These are phyloP conservation scores for Wickerhamiella domercqiae DNA, from an alignment of 805 yeast species.

Conservation along the genomic window DNA sequence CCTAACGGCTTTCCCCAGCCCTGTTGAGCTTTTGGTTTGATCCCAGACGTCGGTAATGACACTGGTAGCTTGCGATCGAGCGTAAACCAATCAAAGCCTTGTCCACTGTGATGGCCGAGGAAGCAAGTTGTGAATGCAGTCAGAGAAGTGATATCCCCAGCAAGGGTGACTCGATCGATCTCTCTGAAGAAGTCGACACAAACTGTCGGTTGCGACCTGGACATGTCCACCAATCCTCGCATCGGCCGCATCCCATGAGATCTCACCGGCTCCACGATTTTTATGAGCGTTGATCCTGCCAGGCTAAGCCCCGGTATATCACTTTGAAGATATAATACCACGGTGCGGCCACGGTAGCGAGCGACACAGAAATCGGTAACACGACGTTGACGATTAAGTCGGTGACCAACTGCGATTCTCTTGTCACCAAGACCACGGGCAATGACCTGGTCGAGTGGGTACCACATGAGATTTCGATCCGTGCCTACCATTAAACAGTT, in stretches of 20 bases:
- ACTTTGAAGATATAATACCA: slow-evolving; percentile 39
- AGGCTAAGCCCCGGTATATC: slow-evolving; percentile 26
- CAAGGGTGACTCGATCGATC: slow-evolving; percentile 34
- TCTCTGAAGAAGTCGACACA: slow-evolving; percentile 30
- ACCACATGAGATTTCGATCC: slow-evolving; percentile 43
- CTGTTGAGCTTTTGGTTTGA: slow-evolving; percentile 10
- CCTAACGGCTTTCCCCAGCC: slow-evolving; percentile 28
- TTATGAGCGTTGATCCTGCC: slow-evolving; percentile 34
- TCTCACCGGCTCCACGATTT: slow-evolving; percentile 42
- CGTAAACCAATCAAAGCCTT: slow-evolving; percentile 52
- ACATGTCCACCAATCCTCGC: slow-evolving; percentile 9
- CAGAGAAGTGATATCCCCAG: slow-evolving; percentile 43
- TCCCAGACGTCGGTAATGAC: slow-evolving; percentile 35
- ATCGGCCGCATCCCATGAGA: slow-evolving; percentile 12
- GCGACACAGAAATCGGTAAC: slow-evolving; percentile 55
- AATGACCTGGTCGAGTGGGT: slow-evolving; percentile 46
- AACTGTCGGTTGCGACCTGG: slow-evolving; percentile 5
- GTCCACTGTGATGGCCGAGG: slow-evolving; percentile 42
- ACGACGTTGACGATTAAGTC: slow-evolving; percentile 25
- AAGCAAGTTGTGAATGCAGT: slow-evolving; percentile 51
- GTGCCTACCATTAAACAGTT: slow-evolving; percentile 44
- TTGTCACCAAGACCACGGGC: slow-evolving; percentile 15
- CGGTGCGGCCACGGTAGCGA: slow-evolving; percentile 43
- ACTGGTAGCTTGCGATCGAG: slow-evolving; percentile 42
- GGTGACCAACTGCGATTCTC: slow-evolving; percentile 31